Conservation (phyloP, 148 eudicot genomes). For the Polygonum maritimum region DNA sequence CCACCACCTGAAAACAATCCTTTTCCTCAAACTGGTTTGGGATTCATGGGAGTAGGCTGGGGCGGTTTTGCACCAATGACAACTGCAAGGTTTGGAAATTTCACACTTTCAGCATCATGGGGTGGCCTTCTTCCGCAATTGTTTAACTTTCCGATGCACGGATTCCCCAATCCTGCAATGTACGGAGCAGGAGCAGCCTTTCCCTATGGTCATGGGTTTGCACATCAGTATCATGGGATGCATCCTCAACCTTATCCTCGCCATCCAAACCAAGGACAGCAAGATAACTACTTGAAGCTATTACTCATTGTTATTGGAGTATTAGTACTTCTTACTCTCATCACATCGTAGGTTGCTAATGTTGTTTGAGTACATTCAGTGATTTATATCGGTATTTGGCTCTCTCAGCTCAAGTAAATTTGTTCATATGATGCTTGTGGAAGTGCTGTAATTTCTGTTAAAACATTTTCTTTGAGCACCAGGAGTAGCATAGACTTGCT, state of each 20-base stretch:
- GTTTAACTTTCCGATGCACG: conserved; percentile 61
- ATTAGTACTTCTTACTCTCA: conserved; percentile 20
- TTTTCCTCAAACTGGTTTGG: conserved; percentile 48
- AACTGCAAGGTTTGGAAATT: conserved; percentile 57
- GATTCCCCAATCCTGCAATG: conserved; percentile 39
- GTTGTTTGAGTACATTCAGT: background rate
- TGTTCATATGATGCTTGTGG: background rate
- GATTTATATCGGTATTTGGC: background rate
- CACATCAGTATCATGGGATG: conserved; percentile 11
- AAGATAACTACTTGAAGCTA: conserved; percentile 21
- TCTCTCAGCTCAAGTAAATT: background rate
- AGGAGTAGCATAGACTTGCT: background rate
- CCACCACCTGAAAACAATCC: conserved; percentile 25
- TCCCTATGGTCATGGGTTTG: conserved; percentile 14
- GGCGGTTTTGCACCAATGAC: conserved; percentile 40
- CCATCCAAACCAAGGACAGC: conserved; percentile 16
- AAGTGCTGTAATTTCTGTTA: background rate
- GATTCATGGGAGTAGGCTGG: conserved; percentile 46
- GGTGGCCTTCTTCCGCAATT: conserved; percentile 46
- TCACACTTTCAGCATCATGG: conserved; percentile 22
- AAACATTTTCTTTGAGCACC: background rate
- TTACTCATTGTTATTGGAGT: conserved; percentile 19
- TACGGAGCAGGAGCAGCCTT: conserved; percentile 25
- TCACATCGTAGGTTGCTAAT: conserved; percentile 11
- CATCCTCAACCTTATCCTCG: conserved; percentile 9